Percentiles rank a stretch among this genome's conserved stretches.
Evolutionary conservation across 225 moss, liverwort and hornwort species (phyloP).

Genomic region (Marchantia paleacea): DNA sequence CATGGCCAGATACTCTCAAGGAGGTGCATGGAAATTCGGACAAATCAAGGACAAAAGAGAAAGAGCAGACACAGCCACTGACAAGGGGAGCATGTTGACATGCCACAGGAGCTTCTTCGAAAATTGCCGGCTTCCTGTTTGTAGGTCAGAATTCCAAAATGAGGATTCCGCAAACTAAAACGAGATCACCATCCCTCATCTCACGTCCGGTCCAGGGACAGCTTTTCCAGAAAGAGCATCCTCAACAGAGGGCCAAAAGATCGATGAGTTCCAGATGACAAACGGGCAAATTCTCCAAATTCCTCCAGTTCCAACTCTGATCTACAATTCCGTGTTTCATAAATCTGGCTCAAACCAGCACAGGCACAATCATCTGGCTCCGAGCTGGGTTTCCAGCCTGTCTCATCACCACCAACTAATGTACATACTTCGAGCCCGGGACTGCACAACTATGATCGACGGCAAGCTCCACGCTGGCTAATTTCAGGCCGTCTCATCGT

Average conservation of each 20-base stretch:
- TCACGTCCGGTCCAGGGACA: neutral
- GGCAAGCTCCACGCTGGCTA: neutral
- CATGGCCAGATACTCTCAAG: neutral
- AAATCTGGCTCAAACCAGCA: neutral
- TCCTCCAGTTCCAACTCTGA: neutral
- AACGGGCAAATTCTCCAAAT: neutral
- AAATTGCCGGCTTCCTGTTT: neutral
- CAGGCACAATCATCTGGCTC: neutral
- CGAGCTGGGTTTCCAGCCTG: neutral
- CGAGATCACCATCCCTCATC: neutral
- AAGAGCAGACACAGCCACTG: neutral
- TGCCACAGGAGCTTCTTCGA: neutral
- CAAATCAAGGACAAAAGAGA: neutral
- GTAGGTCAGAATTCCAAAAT: neutral
- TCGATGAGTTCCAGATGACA: neutral
- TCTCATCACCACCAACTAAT: neutral
- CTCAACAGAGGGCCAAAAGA: neutral
- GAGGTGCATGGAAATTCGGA: neutral
- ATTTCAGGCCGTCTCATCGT: neutral
- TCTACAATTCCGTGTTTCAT: neutral
- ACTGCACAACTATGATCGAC: neutral
- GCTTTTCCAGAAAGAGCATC: neutral
- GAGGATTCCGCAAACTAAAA: neutral
- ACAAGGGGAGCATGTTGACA: neutral
- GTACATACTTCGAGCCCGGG: neutral